Evolutionary conservation across 1,284 basidiomycete species (phyloP), one percentile per base, ranked within the genome.

Genomic region (Naganishia sp.): DNA sequence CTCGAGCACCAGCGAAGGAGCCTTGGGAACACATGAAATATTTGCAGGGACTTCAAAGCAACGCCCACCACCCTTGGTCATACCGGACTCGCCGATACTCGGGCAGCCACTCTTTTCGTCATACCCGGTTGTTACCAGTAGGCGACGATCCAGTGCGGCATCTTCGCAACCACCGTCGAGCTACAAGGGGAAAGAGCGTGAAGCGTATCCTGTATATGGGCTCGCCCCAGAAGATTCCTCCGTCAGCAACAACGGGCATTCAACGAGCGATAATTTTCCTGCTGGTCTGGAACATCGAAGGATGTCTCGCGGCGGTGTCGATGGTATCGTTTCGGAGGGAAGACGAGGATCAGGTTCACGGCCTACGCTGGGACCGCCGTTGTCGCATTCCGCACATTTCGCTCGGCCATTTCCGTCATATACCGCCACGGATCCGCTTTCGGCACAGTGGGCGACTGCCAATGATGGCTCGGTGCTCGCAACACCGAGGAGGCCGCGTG

Each of bases 171-270:
- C 59, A 33, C 48, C 59, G 18, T 61, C 59, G 36, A 50, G 59
- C 48, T 61, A 61, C 28, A 61, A 61, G 43, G 59, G 48, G 16
- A 61, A 52, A 52, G 59, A 61, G 25, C 48, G 59, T 4, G 59
- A 50, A 59, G 23, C 31, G 15, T 48, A 59, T 31, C 55, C 43
- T 16, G 13, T 15, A 6, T 21, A 21, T 50, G 49, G 23, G 23
- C 55, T 16, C n/a, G n/a, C 28, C 42, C 1, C 28, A 2, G 21
- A 28, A 15, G 28, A 48, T 48, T 33, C n/a, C n/a, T 23, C 25
- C 7, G 33, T 39, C 13, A 23, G 13, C 31, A 11, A 13, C 6
- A 42, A 28, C n/a, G 28, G 18, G 11, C 36, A 36, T 15, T 13
- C 10, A n/a, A 6, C 21, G 18, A 28, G 13, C 36, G 23, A 52